Evolutionary conservation across 345 rosid species (phyloP).

Genomic region (Balakata baccata): DNA sequence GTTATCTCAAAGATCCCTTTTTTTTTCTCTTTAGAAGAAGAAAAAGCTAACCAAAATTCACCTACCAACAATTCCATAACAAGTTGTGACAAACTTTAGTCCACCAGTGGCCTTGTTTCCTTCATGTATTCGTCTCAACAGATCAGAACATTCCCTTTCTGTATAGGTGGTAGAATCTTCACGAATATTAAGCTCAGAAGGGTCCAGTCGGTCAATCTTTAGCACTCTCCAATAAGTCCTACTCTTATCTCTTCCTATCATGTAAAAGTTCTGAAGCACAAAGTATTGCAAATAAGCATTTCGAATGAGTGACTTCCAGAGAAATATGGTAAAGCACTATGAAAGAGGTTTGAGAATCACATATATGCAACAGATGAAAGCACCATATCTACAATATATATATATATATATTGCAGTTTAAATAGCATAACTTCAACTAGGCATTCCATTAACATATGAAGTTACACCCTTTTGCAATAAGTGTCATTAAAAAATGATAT

Average conservation of each 20-base stretch:
- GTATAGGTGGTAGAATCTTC: constrained; percentile 82
- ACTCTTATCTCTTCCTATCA: constrained; percentile 71
- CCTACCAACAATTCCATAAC: constrained; percentile 94
- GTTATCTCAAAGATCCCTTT: neutral
- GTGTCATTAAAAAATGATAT: neutral
- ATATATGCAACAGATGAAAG: neutral
- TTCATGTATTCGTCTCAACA: constrained; percentile 82
- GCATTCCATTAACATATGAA: neutral
- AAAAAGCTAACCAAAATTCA: constrained; percentile 13
- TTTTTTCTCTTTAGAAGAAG: neutral
- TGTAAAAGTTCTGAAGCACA: constrained; percentile 64
- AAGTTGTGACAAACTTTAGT: constrained; percentile 70
- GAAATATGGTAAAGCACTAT: neutral
- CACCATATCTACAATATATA: neutral
- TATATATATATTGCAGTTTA: neutral
- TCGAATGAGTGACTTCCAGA: neutral
- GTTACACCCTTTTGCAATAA: neutral
- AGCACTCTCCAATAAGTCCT: constrained; percentile 74
- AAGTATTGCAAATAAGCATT: neutral
- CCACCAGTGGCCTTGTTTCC: constrained; percentile 94
- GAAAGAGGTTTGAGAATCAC: neutral
- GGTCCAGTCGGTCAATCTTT: constrained; percentile 69
- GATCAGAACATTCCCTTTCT: constrained; percentile 63
- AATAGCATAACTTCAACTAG: neutral
- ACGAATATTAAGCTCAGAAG: constrained; percentile 62